Conservation (phyloP, 345 rosid genomes). For the Gossypium ekmanianum region DNA sequence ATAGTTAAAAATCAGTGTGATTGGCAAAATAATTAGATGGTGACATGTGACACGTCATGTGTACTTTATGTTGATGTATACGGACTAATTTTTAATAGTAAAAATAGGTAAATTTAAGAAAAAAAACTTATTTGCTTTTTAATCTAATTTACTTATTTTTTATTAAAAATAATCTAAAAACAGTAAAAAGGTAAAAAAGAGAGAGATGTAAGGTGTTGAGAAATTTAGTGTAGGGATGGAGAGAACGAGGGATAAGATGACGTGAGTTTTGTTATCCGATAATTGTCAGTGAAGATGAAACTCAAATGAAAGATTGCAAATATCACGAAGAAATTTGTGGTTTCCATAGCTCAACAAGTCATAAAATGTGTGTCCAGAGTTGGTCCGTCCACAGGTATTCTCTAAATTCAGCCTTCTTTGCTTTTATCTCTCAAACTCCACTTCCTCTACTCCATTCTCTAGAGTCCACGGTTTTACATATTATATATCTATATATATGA, state of each 20-base stretch:
- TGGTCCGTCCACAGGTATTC: not conserved
- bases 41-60: too few relatives aligned
- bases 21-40: rapidly evolving
- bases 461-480: not conserved
- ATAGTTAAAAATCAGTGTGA: too few relatives aligned
- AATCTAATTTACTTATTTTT: too few relatives aligned
- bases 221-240: not conserved
- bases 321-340: not conserved
- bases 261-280: not conserved
- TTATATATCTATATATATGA: not conserved
- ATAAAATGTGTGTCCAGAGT: not conserved
- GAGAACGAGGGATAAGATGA: not conserved
- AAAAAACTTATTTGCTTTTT: too few relatives aligned
- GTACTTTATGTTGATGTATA: too few relatives aligned
- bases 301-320: not conserved
- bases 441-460: not conserved
- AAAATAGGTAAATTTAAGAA: too few relatives aligned
- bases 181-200: not conserved
- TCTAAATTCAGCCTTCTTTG: not conserved
- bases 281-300: not conserved
- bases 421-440: not conserved
- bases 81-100: too few relatives aligned
- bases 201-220: not conserved
- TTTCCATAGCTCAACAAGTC: not conserved
- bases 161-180: too few relatives aligned